Conservation (phyloP, 495 filamentous ascomycete genomes). For the Penicillium malachiteum region DNA sequence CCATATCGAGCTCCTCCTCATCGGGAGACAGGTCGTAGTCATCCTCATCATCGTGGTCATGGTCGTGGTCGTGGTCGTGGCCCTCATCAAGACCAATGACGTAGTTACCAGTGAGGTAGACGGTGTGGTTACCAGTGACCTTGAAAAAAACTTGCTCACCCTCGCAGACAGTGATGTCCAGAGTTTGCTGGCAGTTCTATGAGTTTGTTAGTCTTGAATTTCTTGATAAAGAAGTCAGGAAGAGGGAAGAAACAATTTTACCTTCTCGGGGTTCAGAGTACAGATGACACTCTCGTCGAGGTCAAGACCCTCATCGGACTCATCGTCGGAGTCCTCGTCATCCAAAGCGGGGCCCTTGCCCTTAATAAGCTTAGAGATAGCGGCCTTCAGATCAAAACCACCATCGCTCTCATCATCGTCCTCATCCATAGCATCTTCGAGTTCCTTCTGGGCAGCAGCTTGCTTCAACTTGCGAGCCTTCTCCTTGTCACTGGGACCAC, state of each 20-base stretch:
- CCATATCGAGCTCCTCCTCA: slow-evolving; percentile 61
- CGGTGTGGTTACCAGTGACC: slow-evolving; percentile 81
- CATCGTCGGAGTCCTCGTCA: slow-evolving; percentile 63
- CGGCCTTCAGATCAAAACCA: slow-evolving; percentile 60
- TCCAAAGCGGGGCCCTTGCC: slow-evolving; percentile 76
- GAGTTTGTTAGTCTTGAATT: slow-evolving; percentile 12
- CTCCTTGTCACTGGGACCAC: slow-evolving; percentile 82
- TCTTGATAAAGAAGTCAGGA: background rate
- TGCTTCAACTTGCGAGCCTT: slow-evolving; percentile 81
- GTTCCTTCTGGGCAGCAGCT: slow-evolving; percentile 66
- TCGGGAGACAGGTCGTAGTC: slow-evolving; percentile 82
- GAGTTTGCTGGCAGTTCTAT: slow-evolving; percentile 91
- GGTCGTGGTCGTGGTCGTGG: slow-evolving; percentile 47
- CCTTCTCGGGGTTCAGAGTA: slow-evolving; percentile 84
- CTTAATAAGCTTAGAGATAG: slow-evolving; percentile 66
- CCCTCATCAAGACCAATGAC: slow-evolving; percentile 60
- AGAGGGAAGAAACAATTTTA: slow-evolving; percentile 32
- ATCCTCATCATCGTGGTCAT: slow-evolving; percentile 67
- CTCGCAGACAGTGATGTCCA: slow-evolving; percentile 85
- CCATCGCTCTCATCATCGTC: slow-evolving; percentile 60
- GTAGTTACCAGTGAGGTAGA: slow-evolving; percentile 96
- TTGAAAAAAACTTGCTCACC: slow-evolving; percentile 88
- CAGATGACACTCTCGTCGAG: slow-evolving; percentile 89
- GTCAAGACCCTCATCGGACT: slow-evolving; percentile 63
- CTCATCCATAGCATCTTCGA: slow-evolving; percentile 59